Percentiles rank a stretch among this genome's conserved stretches.
Evolutionary conservation across 352 stramenopile genomes (phyloP).

Genomic region (Ophiocytium majus): DNA sequence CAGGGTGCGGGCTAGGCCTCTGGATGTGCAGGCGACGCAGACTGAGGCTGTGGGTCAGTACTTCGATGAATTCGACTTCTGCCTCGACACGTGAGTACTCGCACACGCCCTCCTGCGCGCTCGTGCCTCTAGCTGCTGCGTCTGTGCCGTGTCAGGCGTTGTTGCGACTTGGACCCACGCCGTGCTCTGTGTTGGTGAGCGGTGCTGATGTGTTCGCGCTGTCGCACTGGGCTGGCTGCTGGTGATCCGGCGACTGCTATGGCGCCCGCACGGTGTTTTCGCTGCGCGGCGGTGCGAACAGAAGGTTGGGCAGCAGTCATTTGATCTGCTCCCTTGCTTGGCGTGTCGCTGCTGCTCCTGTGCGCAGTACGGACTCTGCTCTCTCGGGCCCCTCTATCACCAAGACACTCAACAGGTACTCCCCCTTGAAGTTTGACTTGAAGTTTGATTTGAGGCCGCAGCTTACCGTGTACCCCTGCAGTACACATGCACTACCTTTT

Average conservation of each 20-base stretch:
- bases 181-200: too few species aligned
- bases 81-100: conserved; percentile 9
- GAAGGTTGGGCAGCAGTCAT: neutral
- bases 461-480: too few species aligned
- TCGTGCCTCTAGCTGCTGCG: neutral
- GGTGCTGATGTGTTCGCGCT: neutral
- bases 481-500: too few species aligned
- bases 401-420: conserved; percentile 44
- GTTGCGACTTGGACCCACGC: neutral
- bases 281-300: too few species aligned
- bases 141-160: neutral
- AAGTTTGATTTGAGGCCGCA: too few species aligned
- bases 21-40: neutral
- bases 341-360: neutral
- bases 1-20: too few species aligned
- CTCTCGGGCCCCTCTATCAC: conserved; percentile 42
- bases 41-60: conserved; percentile 6
- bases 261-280: too few species aligned
- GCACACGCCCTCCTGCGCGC: neutral
- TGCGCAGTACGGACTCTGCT: conserved; percentile 15
- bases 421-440: too few species aligned
- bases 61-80: conserved; percentile 22
- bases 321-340: neutral
- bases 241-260: too few species aligned
- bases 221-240: neutral